Conservation (phyloP, 1,284 basidiomycete genomes). For the Waitea zeae region DNA sequence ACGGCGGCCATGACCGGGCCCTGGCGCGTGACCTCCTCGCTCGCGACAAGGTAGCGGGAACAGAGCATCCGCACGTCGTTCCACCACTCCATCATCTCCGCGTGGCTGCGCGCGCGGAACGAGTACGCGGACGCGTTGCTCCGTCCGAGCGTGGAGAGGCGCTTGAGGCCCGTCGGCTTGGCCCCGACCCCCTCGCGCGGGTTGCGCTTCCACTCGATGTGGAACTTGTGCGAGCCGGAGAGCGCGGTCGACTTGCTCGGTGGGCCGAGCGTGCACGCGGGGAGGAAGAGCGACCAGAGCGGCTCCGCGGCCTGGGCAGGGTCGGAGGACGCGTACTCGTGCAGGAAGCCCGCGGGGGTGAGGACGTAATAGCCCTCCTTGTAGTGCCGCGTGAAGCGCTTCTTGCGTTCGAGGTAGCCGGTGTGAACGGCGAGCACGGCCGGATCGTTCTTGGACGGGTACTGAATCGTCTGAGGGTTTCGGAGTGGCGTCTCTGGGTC, state of each 20-base stretch:
- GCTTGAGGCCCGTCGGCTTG: constrained; percentile 28
- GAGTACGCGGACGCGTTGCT: constrained; percentile 57
- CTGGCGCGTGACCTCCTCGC: constrained; percentile 84
- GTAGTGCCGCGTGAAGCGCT: constrained; percentile 87
- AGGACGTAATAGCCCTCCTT: constrained; percentile 86
- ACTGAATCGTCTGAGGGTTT: constrained; percentile 67
- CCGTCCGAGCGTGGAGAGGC: constrained; percentile 18
- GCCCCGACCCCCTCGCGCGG: constrained; percentile 64
- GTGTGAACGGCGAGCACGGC: constrained; percentile 79
- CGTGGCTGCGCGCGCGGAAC: constrained; percentile 79
- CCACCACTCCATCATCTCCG: constrained; percentile 99
- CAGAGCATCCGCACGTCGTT: constrained; percentile 96
- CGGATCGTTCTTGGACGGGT: constrained; percentile 90
- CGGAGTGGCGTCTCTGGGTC: constrained; percentile 92
- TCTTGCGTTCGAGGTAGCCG: constrained; percentile 91
- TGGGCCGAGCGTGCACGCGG: constrained; percentile 90
- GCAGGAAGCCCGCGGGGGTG: constrained; percentile 90
- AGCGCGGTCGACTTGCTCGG: constrained; percentile 43
- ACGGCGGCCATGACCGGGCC: constrained; percentile 93
- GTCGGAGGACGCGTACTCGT: constrained; percentile 80
- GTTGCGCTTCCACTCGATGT: constrained; percentile 87
- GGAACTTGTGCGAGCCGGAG: constrained; percentile 85
- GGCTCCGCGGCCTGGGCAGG: constrained; percentile 52
- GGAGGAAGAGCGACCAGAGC: constrained; percentile 83
- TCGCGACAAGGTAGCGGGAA: constrained; percentile 89